Conservation (phyloP, 2,329 filamentous ascomycete species). For the Sarocladium kiliense region DNA sequence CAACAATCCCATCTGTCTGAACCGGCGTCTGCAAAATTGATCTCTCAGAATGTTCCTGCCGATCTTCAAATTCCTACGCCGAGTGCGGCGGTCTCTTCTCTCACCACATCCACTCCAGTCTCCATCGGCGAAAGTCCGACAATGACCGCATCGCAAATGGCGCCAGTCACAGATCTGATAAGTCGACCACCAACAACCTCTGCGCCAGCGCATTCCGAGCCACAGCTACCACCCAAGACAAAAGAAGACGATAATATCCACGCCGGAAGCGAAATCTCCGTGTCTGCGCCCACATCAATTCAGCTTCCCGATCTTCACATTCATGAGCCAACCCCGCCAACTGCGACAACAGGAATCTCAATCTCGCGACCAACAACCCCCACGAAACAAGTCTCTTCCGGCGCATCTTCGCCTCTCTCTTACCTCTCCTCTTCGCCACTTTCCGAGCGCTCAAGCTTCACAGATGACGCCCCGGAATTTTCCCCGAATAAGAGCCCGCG, state of each 20-base stretch:
- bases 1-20: not conserved
- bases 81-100: not conserved
- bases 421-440: conserved; percentile 1
- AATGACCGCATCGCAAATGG: conserved; percentile 61
- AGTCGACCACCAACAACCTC: conserved; percentile 57
- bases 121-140: conserved; percentile 13
- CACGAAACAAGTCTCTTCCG: not conserved
- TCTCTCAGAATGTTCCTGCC: not conserved
- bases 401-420: conserved; percentile 4
- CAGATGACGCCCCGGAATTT: not conserved
- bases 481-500: not conserved
- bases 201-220: not conserved
- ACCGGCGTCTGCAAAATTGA: not conserved
- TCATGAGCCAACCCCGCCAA: too few species aligned
- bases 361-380: not conserved
- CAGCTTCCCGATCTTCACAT: conserved; percentile 32
- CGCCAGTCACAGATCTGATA: conserved; percentile 55
- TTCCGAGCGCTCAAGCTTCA: conserved; percentile 7
- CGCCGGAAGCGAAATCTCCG: conserved; percentile 44
- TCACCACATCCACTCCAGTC: not conserved
- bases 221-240: not conserved
- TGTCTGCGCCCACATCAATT: conserved; percentile 47
- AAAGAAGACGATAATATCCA: too few species aligned
- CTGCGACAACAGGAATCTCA: not conserved
- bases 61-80: not conserved